phyloP scores from a whole-genome alignment of 2,329 filamentous ascomycete genomes.

The Aspergillus sergii region DNA sequence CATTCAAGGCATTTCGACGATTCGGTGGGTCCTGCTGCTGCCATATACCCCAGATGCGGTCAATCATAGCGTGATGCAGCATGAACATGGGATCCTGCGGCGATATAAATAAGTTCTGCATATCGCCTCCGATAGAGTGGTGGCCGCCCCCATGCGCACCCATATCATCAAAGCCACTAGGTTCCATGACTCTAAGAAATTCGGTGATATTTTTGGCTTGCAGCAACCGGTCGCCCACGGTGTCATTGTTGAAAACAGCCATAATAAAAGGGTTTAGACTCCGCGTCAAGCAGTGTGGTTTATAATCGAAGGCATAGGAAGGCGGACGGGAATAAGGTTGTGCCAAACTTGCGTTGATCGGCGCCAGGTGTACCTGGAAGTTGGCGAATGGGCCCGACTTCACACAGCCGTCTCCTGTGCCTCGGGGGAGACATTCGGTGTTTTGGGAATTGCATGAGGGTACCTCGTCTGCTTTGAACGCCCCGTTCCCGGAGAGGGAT shows the following conservation, averaged over 20 bases:
- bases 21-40: conserved; percentile 20
- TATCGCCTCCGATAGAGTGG: neutral
- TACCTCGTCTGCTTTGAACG: neutral
- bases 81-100: conserved; percentile 34
- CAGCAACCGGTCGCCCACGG: neutral
- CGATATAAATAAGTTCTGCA: conserved; percentile 13
- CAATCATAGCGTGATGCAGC: conserved; percentile 34
- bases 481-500: conserved; percentile 16
- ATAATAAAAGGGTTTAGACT: conserved; percentile 8
- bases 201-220: conserved; percentile 3
- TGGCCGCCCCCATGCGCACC: conserved; percentile 9
- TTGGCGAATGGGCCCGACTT: conserved; percentile 15
- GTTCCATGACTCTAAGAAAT: conserved; percentile 13
- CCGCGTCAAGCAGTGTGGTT: conserved; percentile 17
- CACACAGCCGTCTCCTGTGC: conserved; percentile 19
- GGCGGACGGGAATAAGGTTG: conserved; percentile 4
- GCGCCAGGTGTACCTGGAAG: conserved; percentile 14
- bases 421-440: conserved; percentile 3
- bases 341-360: conserved; percentile 2
- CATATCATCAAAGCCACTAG: neutral
- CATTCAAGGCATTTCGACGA: conserved; percentile 14
- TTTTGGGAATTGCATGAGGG: neutral
- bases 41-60: conserved; percentile 34
- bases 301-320: conserved; percentile 10
- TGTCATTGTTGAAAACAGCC: conserved; percentile 3